Percentiles rank a stretch among this genome's conserved stretches.
Evolutionary conservation across 2,329 filamentous ascomycete genomes (phyloP).

Genomic region (Claviceps sp.): DNA sequence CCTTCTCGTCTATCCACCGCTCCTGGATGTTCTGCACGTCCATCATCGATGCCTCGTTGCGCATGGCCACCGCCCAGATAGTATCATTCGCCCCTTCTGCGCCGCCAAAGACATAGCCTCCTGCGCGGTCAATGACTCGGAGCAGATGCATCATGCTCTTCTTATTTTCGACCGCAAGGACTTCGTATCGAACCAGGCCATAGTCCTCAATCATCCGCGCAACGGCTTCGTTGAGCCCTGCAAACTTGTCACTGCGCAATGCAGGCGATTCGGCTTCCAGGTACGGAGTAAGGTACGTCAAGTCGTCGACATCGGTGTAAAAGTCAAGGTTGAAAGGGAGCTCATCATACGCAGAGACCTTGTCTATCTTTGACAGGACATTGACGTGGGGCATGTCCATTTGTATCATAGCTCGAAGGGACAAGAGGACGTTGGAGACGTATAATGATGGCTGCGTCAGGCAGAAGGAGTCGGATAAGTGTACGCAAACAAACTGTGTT

Average conservation of each 20-base stretch:
- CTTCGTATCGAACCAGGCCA: slow-evolving; percentile 81
- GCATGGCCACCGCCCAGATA: slow-evolving; percentile 94
- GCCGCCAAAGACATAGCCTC: slow-evolving; percentile 83
- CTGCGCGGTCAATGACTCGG: slow-evolving; percentile 78
- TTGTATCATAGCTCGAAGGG: slow-evolving; percentile 91
- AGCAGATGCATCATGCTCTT: slow-evolving; percentile 91
- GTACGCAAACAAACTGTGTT: slow-evolving; percentile 72
- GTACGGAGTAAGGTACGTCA: slow-evolving; percentile 68
- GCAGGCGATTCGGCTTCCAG: slow-evolving; percentile 67
- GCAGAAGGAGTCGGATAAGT: slow-evolving; percentile 89
- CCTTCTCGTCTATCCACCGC: slow-evolving; percentile 84
- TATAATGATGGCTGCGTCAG: slow-evolving; percentile 89
- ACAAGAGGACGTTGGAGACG: slow-evolving; percentile 84
- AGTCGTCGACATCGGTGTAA: slow-evolving; percentile 93
- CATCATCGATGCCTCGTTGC: slow-evolving; percentile 58
- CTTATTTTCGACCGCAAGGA: slow-evolving; percentile 91
- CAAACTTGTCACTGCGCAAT: slow-evolving; percentile 61
- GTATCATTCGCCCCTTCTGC: slow-evolving; percentile 89
- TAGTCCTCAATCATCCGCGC: slow-evolving; percentile 81
- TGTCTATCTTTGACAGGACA: slow-evolving; percentile 95
- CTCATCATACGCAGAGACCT: slow-evolving; percentile 69
- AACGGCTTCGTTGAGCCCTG: slow-evolving; percentile 73
- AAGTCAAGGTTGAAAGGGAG: slow-evolving; percentile 93
- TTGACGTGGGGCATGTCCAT: slow-evolving; percentile 96
- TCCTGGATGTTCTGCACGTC: slow-evolving; percentile 88